These are phyloP conservation scores for Mycena belliarum DNA, from an alignment of 768 basidiomycete genomes.

Conservation along the genomic window DNA sequence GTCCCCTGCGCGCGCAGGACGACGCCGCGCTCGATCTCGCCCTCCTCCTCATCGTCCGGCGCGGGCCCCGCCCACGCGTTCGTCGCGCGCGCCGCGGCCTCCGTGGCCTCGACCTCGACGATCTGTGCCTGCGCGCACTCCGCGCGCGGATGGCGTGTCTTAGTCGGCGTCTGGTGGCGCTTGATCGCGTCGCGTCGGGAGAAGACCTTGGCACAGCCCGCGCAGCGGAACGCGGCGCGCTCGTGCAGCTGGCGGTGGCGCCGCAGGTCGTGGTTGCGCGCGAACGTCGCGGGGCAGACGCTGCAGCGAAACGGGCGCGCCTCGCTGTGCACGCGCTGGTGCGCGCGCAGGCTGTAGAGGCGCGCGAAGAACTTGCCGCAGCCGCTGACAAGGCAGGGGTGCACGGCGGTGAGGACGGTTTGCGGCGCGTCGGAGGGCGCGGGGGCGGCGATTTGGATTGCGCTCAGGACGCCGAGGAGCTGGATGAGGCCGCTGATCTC, in stretches of 20 bases:
- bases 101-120: slow-evolving; percentile 64
- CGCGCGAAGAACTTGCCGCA: slow-evolving; percentile 73
- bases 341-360: slow-evolving; percentile 67
- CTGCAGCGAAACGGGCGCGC: slow-evolving; percentile 63
- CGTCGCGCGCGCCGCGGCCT: slow-evolving; percentile 5
- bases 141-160: slow-evolving; percentile 50
- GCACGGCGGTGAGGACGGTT: slow-evolving; percentile 75
- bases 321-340: slow-evolving; percentile 64
- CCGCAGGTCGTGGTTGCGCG: slow-evolving; percentile 78
- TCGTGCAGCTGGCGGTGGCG: slow-evolving; percentile 76
- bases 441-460: slow-evolving; percentile 62
- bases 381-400: slow-evolving; percentile 67
- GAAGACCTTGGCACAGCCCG: slow-evolving; percentile 73
- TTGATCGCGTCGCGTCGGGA: slow-evolving; percentile 80
- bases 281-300: slow-evolving; percentile 72
- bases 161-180: slow-evolving; percentile 67
- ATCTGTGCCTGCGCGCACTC: slow-evolving; percentile 62
- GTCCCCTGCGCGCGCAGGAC: slow-evolving; percentile 52
- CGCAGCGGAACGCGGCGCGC: slow-evolving; percentile 72
- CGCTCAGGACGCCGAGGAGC: slow-evolving; percentile 78
- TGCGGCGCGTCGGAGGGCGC: slow-evolving; percentile 35
- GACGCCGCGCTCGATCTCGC: slow-evolving; percentile 53
- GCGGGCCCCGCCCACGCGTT: slow-evolving; percentile 18
- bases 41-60: slow-evolving; percentile 48
- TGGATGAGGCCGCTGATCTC: slow-evolving; percentile 83